Evolutionary conservation across 371 early-diverging fungal species (phyloP).

Genomic region (Parasitella parasitica): DNA sequence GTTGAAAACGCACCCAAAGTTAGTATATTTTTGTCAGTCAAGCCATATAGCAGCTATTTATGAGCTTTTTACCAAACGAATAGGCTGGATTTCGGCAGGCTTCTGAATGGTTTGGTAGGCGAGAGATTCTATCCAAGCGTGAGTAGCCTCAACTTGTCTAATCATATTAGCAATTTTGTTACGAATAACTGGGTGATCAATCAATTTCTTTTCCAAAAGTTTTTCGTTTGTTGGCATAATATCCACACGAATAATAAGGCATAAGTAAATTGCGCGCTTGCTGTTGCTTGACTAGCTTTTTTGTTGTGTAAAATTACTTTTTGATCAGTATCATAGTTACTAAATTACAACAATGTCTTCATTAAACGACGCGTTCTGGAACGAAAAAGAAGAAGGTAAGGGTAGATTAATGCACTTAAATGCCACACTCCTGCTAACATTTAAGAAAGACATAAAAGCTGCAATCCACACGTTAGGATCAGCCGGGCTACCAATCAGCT

Average conservation of each 20-base stretch:
- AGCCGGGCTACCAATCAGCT: too few species aligned
- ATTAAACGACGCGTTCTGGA: too few species aligned
- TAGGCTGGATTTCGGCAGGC: constrained; percentile 65
- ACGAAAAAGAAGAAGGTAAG: too few species aligned
- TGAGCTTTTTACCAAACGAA: constrained; percentile 31
- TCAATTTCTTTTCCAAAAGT: constrained; percentile 83
- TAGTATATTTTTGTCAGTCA: constrained; percentile 1
- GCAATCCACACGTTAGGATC: too few species aligned
- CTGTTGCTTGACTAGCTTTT: too few species aligned
- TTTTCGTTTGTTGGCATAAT: constrained; percentile 83
- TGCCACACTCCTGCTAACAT: too few species aligned
- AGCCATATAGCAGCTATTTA: neutral
- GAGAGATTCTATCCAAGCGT: constrained; percentile 80
- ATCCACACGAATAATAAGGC: neutral
- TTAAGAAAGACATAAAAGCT: too few species aligned
- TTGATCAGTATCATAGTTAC: too few species aligned
- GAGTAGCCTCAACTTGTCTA: constrained; percentile 84
- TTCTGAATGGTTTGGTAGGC: constrained; percentile 69
- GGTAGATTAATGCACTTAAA: too few species aligned
- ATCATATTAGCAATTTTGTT: constrained; percentile 81
- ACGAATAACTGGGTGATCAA: constrained; percentile 71
- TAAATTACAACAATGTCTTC: too few species aligned
- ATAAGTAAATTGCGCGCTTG: neutral
- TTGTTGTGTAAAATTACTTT: too few species aligned
- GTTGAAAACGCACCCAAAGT: too few species aligned